phyloP scores from a whole-genome alignment of 805 yeast genomes.

The Candida fluviatilis region DNA sequence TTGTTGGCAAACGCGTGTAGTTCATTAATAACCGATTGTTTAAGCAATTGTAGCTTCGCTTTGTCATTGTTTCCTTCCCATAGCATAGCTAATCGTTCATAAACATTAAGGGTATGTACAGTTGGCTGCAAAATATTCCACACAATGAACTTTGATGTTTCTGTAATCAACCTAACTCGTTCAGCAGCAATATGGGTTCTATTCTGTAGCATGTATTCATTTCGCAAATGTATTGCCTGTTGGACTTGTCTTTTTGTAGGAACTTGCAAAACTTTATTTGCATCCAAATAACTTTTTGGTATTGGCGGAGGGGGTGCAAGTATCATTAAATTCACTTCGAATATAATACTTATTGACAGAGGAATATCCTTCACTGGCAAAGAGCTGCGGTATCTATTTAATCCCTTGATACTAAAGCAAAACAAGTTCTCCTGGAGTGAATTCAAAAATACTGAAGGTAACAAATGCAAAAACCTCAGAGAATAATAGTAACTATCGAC shows the following conservation, averaged over 20 bases:
- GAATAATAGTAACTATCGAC: constrained; percentile 7
- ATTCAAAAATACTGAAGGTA: constrained; percentile 5
- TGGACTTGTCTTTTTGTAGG: constrained; percentile 35
- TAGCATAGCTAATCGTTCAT: constrained; percentile 18
- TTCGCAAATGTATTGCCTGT: constrained; percentile 24
- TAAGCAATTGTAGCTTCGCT: constrained; percentile 10
- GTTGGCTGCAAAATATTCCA: constrained; percentile 24
- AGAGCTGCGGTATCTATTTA: constrained; percentile 6
- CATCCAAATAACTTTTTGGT: constrained; percentile 41
- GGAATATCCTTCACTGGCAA: constrained; percentile 21
- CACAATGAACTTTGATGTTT: constrained; percentile 26
- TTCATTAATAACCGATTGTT: constrained; percentile 16
- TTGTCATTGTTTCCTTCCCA: constrained; percentile 14
- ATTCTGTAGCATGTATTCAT: constrained; percentile 36
- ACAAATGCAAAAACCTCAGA: constrained; percentile 5
- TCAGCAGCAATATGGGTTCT: constrained; percentile 41
- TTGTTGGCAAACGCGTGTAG: constrained; percentile 13
- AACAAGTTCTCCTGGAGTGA: constrained; percentile 8
- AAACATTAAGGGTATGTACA: constrained; percentile 15
- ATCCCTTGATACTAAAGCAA: constrained; percentile 8
- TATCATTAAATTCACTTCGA: constrained; percentile 23
- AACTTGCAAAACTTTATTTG: constrained; percentile 33
- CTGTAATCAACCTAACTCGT: constrained; percentile 32
- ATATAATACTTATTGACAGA: constrained; percentile 23
- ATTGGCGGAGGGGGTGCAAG: constrained; percentile 38